Evolutionary conservation across 257 asterid species (phyloP).

Genomic region (Forsythia viridissima): DNA sequence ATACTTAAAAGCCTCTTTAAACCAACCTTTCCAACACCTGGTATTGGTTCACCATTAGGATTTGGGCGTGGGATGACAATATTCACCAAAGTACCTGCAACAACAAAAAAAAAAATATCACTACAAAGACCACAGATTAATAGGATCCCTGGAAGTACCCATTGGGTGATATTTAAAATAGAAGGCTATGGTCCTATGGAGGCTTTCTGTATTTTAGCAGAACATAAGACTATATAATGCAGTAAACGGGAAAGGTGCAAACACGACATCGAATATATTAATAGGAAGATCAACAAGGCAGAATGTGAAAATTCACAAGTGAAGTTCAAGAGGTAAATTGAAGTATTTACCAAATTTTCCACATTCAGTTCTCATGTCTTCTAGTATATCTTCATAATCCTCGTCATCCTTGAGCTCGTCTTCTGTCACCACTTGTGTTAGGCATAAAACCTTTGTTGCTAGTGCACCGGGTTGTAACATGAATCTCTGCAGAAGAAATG

Average conservation of each 20-base stretch:
- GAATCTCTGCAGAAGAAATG: slow-evolving; percentile 56
- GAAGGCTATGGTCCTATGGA: background rate
- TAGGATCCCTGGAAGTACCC: background rate
- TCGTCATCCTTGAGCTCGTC: slow-evolving; percentile 79
- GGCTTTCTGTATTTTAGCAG: slow-evolving; percentile 4
- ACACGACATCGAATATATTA: background rate
- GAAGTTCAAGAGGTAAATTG: background rate
- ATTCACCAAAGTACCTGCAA: slow-evolving; percentile 48
- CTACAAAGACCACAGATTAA: background rate
- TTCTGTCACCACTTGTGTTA: slow-evolving; percentile 62
- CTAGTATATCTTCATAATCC: slow-evolving; percentile 81
- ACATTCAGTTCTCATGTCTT: slow-evolving; percentile 89
- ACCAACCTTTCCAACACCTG: slow-evolving; percentile 58
- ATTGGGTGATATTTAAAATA: background rate
- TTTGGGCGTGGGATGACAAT: slow-evolving; percentile 49
- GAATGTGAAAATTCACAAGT: background rate
- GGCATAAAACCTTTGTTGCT: slow-evolving; percentile 83
- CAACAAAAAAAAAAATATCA: background rate
- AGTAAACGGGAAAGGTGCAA: background rate
- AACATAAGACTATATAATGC: background rate
- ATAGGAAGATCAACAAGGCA: background rate
- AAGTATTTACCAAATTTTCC: slow-evolving; percentile 54
- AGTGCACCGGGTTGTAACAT: slow-evolving; percentile 59
- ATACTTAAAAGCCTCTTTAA: background rate
- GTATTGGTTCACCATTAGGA: slow-evolving; percentile 39